Conservation (phyloP, 2,329 filamentous ascomycete species). For the Pseudonectria buxi region DNA sequence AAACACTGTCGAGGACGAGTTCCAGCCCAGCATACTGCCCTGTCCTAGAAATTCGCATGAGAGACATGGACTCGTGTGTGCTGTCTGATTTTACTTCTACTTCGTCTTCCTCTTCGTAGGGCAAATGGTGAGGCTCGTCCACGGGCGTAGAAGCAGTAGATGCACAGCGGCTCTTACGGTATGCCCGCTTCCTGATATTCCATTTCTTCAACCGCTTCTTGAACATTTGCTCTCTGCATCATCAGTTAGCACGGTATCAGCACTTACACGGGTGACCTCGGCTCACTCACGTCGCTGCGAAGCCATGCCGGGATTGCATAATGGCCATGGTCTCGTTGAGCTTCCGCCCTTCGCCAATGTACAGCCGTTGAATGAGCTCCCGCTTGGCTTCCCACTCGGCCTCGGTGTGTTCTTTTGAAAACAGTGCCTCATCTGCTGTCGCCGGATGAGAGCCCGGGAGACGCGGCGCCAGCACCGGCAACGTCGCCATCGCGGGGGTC, state of each 20-base stretch:
- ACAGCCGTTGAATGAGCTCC: conserved; percentile 27
- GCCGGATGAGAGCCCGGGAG: conserved; percentile 22
- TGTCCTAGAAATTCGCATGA: conserved; percentile 17
- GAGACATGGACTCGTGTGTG: conserved; percentile 9
- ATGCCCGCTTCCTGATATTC: conserved; percentile 30
- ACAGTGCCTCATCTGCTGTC: conserved; percentile 16
- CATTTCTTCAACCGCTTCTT: conserved; percentile 34
- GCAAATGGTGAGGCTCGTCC: conserved; percentile 9
- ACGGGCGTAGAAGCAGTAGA: conserved; percentile 16
- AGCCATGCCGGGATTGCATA: conserved; percentile 27
- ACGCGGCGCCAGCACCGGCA: conserved; percentile 29
- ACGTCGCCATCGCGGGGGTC: conserved; percentile 16
- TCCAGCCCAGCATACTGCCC: conserved; percentile 25
- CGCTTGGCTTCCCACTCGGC: conserved; percentile 28
- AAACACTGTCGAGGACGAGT: conserved; percentile 27
- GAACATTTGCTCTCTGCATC: conserved; percentile 31
- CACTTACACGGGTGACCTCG: not conserved
- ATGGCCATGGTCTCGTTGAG: conserved; percentile 31
- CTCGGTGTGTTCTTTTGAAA: conserved; percentile 29
- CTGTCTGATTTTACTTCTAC: conserved; percentile 8
- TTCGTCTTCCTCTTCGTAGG: too few species aligned
- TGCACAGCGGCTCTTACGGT: conserved; percentile 22
- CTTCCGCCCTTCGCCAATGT: conserved; percentile 30
- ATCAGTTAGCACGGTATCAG: not conserved
- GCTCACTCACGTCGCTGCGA: conserved; percentile 31